phyloP scores from a whole-genome alignment of 257 asterid species.

The Nicotiana otophora region DNA sequence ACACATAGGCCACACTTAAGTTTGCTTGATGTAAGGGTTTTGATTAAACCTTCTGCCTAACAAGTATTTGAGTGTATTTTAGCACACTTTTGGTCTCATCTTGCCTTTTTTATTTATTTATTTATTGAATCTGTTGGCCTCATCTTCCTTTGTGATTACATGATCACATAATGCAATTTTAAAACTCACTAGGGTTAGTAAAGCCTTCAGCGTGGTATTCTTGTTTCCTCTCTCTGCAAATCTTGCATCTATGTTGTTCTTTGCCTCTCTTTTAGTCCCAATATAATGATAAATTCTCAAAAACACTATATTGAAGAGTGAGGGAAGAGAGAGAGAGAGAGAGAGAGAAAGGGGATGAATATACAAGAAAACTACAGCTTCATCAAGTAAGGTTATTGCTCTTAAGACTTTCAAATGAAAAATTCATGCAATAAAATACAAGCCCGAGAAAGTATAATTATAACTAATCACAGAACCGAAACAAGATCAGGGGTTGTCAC shows the following conservation, averaged over 20 bases:
- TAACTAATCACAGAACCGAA: not conserved
- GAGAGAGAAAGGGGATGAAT: not conserved
- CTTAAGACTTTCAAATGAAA: not conserved
- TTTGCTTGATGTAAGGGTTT: not conserved
- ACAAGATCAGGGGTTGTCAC: not conserved
- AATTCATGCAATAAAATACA: not conserved
- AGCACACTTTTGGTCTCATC: not conserved
- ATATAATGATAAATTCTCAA: not conserved
- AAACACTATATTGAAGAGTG: not conserved
- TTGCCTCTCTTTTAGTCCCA: not conserved
- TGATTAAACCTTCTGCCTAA: not conserved
- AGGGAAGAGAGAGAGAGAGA: not conserved
- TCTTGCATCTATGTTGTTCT: not conserved
- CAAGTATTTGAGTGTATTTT: not conserved
- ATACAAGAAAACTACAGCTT: slow-evolving; percentile 2
- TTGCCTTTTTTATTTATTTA: too few species aligned
- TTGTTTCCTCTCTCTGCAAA: not conserved
- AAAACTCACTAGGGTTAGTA: not conserved
- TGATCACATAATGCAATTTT: slow-evolving; percentile 1
- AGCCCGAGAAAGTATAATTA: not conserved
- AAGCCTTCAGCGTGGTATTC: not conserved
- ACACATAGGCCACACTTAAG: not conserved
- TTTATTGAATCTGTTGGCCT: too few species aligned
- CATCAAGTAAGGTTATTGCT: not conserved
- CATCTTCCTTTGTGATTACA: not conserved